phyloP scores from a whole-genome alignment of 1,284 basidiomycete genomes.

The Chondrostereum purpureum region DNA sequence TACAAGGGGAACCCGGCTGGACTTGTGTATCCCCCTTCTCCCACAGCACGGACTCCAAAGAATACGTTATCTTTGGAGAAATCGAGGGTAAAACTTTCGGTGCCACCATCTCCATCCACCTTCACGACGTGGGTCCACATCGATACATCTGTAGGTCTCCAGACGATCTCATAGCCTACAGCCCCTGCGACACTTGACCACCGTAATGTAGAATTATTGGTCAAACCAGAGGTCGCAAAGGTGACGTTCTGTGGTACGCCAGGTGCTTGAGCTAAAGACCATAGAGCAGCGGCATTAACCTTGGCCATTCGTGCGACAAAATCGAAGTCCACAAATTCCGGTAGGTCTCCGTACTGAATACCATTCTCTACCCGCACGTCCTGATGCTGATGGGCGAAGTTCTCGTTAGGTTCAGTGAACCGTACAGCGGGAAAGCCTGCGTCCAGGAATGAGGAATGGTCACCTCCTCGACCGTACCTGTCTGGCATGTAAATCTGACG shows the following conservation, averaged over 20 bases:
- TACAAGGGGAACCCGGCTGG: conserved; percentile 39
- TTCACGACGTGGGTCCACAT: conserved; percentile 44
- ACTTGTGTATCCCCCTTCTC: conserved; percentile 43
- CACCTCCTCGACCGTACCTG: conserved; percentile 46
- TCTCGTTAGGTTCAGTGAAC: conserved; percentile 49
- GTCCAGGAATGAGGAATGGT: conserved; percentile 44
- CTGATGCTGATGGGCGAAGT: conserved; percentile 52
- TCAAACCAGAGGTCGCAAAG: conserved; percentile 38
- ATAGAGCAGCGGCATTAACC: conserved; percentile 45
- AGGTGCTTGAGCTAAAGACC: conserved; percentile 47
- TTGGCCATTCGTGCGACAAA: conserved; percentile 42
- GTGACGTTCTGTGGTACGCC: conserved; percentile 42
- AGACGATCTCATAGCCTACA: conserved; percentile 44
- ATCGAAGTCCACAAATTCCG: conserved; percentile 45
- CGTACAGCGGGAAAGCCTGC: conserved; percentile 45
- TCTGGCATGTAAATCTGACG: conserved; percentile 41
- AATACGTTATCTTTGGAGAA: conserved; percentile 47
- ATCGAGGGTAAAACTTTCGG: conserved; percentile 31
- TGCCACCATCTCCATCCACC: conserved; percentile 41
- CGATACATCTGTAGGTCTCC: conserved; percentile 40
- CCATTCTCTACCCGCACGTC: conserved; percentile 44
- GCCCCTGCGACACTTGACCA: conserved; percentile 36
- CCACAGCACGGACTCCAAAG: conserved; percentile 45
- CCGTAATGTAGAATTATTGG: conserved; percentile 45
- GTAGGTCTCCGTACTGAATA: conserved; percentile 46